Base-by-base conservation (phyloP, 768 basidiomycete species). In the Austroboletus festivus region DNA sequence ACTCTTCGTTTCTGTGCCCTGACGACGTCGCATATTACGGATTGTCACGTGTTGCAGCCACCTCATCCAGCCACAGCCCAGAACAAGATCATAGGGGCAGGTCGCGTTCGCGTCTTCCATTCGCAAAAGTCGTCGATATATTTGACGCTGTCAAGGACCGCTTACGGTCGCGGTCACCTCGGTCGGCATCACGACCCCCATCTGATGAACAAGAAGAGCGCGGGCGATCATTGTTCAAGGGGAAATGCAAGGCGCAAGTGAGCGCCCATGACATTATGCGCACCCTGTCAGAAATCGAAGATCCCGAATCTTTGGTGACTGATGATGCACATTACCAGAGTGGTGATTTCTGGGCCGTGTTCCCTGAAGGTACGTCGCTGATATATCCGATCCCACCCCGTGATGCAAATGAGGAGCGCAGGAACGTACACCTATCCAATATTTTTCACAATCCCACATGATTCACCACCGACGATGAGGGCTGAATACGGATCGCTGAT, bases 381-480 rank as follows among this genome's bases (percentile, higher is more conserved):
- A 66, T 23, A 39, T 19, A 21, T 33, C 37, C 28, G 45, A 22
- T 42, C 21, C 44, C 22, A 26, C 31, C 8, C 10, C 12, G 16
- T 50, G 26, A 56, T 86, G 87, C 16, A 92, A 95, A 33, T 22
- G 15, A n/a, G 37, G 9, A 34, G 19, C 50, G 26, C 56, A 89
- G 93, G 93, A 18, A 87, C 83, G 5, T 97, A 98, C 64, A 91
- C 86, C 16, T 98, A 92, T 68, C 95, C 95, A 3, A 88, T 99
- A 59, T 89, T 89, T 13, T 93, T 97, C 65, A 75, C 83, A 16
- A 83, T 99, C 47, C 91, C 95, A 0, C 74, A 81, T 5, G 77
- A 80, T 50, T 76, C 86, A 3, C 92, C 93, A 3, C 90, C 95
- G 2, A 82, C 84, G 0, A 72, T 94, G 53, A 73, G 75, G 37